Percentiles rank a stretch among this genome's conserved stretches.
Evolutionary conservation across 768 basidiomycete genomes (phyloP).

Genomic region (Amanita thiersii): DNA sequence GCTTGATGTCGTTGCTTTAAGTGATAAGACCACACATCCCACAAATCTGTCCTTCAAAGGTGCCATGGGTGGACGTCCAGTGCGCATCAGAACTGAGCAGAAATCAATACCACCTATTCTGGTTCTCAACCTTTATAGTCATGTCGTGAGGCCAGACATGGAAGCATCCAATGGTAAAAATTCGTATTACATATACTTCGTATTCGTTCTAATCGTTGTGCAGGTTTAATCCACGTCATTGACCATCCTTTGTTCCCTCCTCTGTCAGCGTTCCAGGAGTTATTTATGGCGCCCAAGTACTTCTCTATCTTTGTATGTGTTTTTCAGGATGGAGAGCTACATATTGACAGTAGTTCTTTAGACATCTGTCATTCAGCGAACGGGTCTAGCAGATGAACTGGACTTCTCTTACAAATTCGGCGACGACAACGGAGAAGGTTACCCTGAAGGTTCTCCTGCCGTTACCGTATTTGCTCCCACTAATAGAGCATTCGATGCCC

Average conservation of each 20-base stretch:
- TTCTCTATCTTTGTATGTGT: slow-evolving; percentile 39
- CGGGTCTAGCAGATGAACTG: slow-evolving; percentile 32
- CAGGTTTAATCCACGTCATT: slow-evolving; percentile 45
- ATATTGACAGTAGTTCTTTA: slow-evolving; percentile 12
- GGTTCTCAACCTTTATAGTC: slow-evolving; percentile 42
- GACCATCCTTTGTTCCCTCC: slow-evolving; percentile 50
- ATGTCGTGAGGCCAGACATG: slow-evolving; percentile 30
- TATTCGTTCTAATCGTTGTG: background rate
- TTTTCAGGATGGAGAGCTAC: background rate
- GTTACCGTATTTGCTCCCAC: slow-evolving; percentile 49
- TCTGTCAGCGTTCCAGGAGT: slow-evolving; percentile 38
- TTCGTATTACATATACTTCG: background rate
- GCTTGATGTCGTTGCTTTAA: slow-evolving; percentile 28
- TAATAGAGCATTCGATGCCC: slow-evolving; percentile 36
- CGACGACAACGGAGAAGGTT: slow-evolving; percentile 24
- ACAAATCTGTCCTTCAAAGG: slow-evolving; percentile 35
- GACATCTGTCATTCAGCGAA: slow-evolving; percentile 52
- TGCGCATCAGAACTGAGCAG: slow-evolving; percentile 34
- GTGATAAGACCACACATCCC: slow-evolving; percentile 46
- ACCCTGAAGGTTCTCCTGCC: slow-evolving; percentile 34
- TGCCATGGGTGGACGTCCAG: slow-evolving; percentile 33
- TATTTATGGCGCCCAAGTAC: slow-evolving; percentile 31
- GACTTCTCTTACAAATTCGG: slow-evolving; percentile 37
- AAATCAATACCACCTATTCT: slow-evolving; percentile 24
- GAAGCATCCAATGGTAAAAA: slow-evolving; percentile 43